phyloP scores from a whole-genome alignment of 2,329 filamentous ascomycete genomes.

The Ceratocystis ficicola region DNA sequence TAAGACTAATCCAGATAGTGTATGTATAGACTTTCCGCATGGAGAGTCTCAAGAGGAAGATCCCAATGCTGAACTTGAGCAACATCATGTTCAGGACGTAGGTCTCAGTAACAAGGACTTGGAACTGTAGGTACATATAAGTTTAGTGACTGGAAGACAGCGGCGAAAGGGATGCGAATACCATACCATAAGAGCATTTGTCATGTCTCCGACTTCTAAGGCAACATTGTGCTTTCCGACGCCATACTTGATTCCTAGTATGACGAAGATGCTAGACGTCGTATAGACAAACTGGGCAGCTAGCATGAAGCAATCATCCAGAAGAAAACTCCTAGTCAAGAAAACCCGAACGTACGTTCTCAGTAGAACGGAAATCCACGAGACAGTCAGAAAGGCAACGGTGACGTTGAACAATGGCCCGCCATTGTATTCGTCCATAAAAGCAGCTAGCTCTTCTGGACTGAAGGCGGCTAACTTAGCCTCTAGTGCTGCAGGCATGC shows the following conservation, averaged over 20 bases:
- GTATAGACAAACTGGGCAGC: slow-evolving; percentile 37
- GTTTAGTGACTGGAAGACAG: background rate
- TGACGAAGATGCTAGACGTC: slow-evolving; percentile 36
- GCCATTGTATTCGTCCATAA: slow-evolving; percentile 33
- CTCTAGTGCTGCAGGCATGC: slow-evolving; percentile 1
- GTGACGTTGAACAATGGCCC: slow-evolving; percentile 30
- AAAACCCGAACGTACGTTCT: slow-evolving; percentile 35
- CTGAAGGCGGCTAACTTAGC: background rate
- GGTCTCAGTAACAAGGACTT: slow-evolving; percentile 39
- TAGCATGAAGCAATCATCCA: slow-evolving; percentile 45
- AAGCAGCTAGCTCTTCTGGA: slow-evolving; percentile 15
- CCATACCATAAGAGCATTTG: slow-evolving; percentile 37
- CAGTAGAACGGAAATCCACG: slow-evolving; percentile 34
- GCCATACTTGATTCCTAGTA: slow-evolving; percentile 34
- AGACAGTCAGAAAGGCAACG: slow-evolving; percentile 31
- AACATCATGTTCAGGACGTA: slow-evolving; percentile 45
- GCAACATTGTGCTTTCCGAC: slow-evolving; percentile 39
- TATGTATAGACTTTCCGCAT: slow-evolving; percentile 37
- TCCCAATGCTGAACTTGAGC: slow-evolving; percentile 43
- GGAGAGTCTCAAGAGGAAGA: slow-evolving; percentile 41
- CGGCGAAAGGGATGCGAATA: background rate
- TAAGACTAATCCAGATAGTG: slow-evolving; percentile 36
- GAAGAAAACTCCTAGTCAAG: slow-evolving; percentile 36
- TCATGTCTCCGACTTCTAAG: slow-evolving; percentile 32
- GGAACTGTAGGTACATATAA: slow-evolving; percentile 31